Evolutionary conservation across 1,284 basidiomycete species (phyloP).

Genomic region (Agaricales sp.): DNA sequence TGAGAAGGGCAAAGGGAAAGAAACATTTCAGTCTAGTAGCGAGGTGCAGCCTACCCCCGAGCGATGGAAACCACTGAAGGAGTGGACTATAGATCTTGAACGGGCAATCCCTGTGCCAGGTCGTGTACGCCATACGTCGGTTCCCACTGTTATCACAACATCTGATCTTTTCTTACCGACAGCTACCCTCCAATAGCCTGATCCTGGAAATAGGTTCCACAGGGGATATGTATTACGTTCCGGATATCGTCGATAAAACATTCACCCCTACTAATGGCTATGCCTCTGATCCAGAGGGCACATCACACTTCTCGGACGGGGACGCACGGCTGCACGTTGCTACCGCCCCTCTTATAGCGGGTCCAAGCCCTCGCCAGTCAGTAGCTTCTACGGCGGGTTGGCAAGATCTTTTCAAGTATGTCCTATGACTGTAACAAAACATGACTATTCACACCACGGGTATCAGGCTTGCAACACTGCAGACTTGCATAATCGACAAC

Average conservation of each 20-base stretch:
- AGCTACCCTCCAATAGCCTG: constrained; percentile 1
- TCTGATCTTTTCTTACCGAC: constrained; percentile 6
- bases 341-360: constrained; percentile 5
- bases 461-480: constrained; percentile 59
- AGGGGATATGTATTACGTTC: constrained; percentile 3
- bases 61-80: constrained; percentile 56
- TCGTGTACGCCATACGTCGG: constrained; percentile 54
- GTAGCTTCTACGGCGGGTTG: constrained; percentile 41
- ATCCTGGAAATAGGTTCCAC: neutral
- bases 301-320: no score
- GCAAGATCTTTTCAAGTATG: constrained; percentile 64
- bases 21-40: neutral
- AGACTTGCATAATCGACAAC: constrained; percentile 61
- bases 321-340: constrained; percentile 22
- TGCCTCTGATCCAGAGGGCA: constrained; percentile 60
- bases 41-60: neutral
- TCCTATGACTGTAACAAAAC: no score
- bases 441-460: no score
- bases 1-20: constrained; percentile 41
- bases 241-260: neutral
- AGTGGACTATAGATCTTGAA: constrained; percentile 57
- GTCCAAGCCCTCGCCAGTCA: constrained; percentile 4
- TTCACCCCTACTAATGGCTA: constrained; percentile 49
- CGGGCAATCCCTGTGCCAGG: constrained; percentile 52
- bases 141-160: constrained; percentile 1